Conservation (phyloP, 1,284 basidiomycete species). For the Ustilago loliicola region DNA sequence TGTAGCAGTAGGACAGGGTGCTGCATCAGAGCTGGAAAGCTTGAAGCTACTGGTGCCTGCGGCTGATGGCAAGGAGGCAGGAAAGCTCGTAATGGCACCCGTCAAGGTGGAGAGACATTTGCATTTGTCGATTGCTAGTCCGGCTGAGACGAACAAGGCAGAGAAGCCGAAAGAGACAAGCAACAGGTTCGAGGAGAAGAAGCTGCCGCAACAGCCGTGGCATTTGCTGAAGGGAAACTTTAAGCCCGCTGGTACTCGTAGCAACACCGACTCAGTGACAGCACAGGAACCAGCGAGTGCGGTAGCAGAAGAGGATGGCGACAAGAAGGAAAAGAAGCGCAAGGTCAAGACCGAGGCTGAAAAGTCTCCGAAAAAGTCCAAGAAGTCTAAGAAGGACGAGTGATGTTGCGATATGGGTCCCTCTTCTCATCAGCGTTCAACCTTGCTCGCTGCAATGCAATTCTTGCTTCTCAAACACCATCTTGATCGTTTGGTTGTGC, state of each 20-base stretch:
- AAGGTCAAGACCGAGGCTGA: slow-evolving; percentile 39
- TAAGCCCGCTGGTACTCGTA: slow-evolving; percentile 23
- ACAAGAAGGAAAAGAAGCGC: slow-evolving; percentile 47
- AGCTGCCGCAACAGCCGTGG: slow-evolving; percentile 58
- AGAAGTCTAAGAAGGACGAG: slow-evolving; percentile 53
- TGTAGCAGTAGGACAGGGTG: slow-evolving; percentile 32
- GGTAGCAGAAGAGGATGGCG: slow-evolving; percentile 7
- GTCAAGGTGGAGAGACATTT: slow-evolving; percentile 35
- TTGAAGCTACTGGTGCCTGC: slow-evolving; percentile 49
- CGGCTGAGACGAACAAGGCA: slow-evolving; percentile 30
- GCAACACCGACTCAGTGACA: slow-evolving; percentile 1
- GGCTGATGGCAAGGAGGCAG: slow-evolving; percentile 20
- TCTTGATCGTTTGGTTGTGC: background rate
- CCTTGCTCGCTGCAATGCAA: background rate
- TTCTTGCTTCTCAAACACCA: background rate
- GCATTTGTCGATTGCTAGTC: slow-evolving; percentile 43
- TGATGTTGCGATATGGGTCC: no score
- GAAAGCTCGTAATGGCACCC: slow-evolving; percentile 38
- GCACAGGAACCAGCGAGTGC: slow-evolving; percentile 17
- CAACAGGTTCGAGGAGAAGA: slow-evolving; percentile 32
- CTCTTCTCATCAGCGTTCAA: background rate
- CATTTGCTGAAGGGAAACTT: slow-evolving; percentile 53
- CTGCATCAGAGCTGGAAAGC: slow-evolving; percentile 49
- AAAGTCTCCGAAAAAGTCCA: slow-evolving; percentile 35
- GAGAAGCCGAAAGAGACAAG: slow-evolving; percentile 21